Evolutionary conservation across 1,139 yeast species (phyloP).

Genomic region (Hyphopichia wangnamkhiaoensis): DNA sequence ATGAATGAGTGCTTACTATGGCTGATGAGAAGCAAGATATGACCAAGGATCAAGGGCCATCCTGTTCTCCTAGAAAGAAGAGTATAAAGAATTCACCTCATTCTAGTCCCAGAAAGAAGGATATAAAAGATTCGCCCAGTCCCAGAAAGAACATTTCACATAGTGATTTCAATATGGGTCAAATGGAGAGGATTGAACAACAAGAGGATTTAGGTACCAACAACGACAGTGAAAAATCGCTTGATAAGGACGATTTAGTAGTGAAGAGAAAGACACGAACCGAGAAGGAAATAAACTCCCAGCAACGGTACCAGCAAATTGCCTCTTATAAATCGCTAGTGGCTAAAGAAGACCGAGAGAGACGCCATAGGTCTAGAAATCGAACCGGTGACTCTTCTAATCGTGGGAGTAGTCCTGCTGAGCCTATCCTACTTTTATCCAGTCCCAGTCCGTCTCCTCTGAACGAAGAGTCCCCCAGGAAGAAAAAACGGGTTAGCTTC

Average conservation of each 20-base stretch:
- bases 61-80: not conserved
- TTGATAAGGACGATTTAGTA: not conserved
- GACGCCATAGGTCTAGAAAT: constrained; percentile 17
- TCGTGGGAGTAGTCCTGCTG: not conserved
- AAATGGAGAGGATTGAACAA: not conserved
- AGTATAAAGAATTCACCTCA: too few species aligned
- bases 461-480: constrained; percentile 17
- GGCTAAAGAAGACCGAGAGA: constrained; percentile 25
- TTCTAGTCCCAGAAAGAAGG: not conserved
- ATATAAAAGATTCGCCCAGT: too few species aligned
- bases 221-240: too few species aligned
- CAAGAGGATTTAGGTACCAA: not conserved
- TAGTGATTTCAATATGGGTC: not conserved
- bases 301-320: constrained; percentile 29
- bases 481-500: constrained; percentile 23
- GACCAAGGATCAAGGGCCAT: not conserved
- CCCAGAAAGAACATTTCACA: not conserved
- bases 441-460: constrained; percentile 18
- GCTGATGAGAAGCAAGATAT: not conserved
- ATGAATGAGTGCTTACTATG: not conserved
- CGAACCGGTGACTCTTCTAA: not conserved
- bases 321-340: constrained; percentile 25
- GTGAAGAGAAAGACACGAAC: constrained; percentile 14
- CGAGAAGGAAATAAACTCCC: constrained; percentile 17
- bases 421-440: not conserved